A percentile compares a stretch with the other conserved stretches of the same genome.
These are phyloP conservation scores for Diplodia scrobiculata DNA, from an alignment of 2,329 filamentous ascomycete genomes.

Conservation along the genomic window DNA sequence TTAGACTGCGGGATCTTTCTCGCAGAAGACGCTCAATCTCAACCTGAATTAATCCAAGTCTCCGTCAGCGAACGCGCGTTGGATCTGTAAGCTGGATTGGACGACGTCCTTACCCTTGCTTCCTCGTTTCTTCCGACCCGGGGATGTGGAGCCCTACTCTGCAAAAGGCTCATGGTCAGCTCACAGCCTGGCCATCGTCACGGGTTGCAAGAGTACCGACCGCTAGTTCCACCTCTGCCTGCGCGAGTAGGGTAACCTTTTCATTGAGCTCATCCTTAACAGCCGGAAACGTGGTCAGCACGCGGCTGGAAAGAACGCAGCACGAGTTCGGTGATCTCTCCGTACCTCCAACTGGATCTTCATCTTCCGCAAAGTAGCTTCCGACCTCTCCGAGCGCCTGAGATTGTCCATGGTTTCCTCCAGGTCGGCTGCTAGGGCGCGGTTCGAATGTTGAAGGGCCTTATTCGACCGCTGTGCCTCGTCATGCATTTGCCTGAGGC, in stretches of 20 bases:
- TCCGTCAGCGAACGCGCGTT: background rate
- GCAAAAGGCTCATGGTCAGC: background rate
- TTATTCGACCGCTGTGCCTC: background rate
- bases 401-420: background rate
- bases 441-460: background rate
- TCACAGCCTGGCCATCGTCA: no score
- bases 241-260: background rate
- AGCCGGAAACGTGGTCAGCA: background rate
- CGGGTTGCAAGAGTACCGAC: background rate
- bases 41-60: background rate
- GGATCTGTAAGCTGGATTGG: no score
- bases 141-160: background rate
- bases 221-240: background rate
- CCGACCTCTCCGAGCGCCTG: background rate
- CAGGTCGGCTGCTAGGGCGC: background rate
- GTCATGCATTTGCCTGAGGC: background rate
- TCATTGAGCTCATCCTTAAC: background rate
- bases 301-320: no score
- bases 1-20: background rate
- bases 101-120: background rate
- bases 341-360: constrained; percentile 3
- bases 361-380: background rate
- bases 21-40: background rate
- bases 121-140: background rate
- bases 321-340: no score